Conservation (phyloP, 1,284 basidiomycete species). For the Agaricales sp. region DNA sequence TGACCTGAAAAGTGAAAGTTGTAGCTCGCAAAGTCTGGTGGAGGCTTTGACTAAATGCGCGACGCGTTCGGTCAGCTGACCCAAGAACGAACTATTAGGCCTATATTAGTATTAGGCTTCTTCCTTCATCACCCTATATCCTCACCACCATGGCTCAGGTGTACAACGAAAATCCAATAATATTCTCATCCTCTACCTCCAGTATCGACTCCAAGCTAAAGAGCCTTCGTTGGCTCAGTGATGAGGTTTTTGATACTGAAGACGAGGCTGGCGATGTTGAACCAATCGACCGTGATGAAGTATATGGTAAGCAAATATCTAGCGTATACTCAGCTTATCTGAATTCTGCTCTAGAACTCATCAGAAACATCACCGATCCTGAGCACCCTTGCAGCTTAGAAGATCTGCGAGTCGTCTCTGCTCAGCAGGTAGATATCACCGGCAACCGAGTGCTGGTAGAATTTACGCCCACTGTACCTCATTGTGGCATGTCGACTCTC, state of each 20-base stretch:
- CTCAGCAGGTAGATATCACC: slow-evolving; percentile 73
- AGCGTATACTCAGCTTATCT: neutral
- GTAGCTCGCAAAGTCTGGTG: slow-evolving; percentile 9
- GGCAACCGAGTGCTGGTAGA: slow-evolving; percentile 75
- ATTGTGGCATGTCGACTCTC: slow-evolving; percentile 96
- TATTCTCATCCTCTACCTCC: slow-evolving; percentile 37
- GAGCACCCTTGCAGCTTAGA: slow-evolving; percentile 98
- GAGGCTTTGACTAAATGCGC: neutral
- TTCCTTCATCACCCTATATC: no score
- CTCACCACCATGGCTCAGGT: slow-evolving; percentile 30
- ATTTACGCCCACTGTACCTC: slow-evolving; percentile 96
- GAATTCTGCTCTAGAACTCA: slow-evolving; percentile 52
- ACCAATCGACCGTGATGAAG: slow-evolving; percentile 60
- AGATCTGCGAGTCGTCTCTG: slow-evolving; percentile 91
- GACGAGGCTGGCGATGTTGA: slow-evolving; percentile 35
- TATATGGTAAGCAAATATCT: slow-evolving; percentile 39
- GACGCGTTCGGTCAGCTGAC: neutral
- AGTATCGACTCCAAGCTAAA: slow-evolving; percentile 24
- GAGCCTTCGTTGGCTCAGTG: slow-evolving; percentile 5
- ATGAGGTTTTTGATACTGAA: slow-evolving; percentile 16
- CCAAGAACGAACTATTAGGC: neutral
- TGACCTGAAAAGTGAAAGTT: neutral
- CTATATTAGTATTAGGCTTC: neutral
- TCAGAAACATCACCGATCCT: slow-evolving; percentile 90
- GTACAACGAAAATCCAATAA: slow-evolving; percentile 56